phyloP scores from a whole-genome alignment of 2,329 filamentous ascomycete species.

The Scleromitrula shiraiana region DNA sequence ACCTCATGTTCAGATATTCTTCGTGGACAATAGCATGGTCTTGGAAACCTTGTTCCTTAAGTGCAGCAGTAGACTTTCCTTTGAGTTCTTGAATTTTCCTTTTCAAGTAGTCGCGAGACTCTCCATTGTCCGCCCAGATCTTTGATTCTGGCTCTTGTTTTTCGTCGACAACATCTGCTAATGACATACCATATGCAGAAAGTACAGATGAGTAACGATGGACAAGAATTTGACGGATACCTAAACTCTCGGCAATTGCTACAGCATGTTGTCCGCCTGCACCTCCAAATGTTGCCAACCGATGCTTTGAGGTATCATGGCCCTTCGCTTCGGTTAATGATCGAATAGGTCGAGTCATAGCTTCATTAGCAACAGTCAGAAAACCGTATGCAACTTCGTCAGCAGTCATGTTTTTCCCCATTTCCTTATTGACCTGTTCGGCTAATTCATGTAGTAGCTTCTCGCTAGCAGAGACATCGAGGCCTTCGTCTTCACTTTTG shows the following conservation, averaged over 20 bases:
- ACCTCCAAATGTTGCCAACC: constrained; percentile 87
- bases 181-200: constrained; percentile 85
- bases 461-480: constrained; percentile 70
- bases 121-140: constrained; percentile 51
- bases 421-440: constrained; percentile 69
- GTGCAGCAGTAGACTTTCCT: constrained; percentile 57
- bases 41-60: constrained; percentile 72
- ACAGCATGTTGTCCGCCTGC: constrained; percentile 88
- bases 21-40: constrained; percentile 72
- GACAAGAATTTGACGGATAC: constrained; percentile 76
- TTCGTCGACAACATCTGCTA: constrained; percentile 90
- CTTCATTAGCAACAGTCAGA: constrained; percentile 81
- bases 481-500: constrained; percentile 71
- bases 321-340: constrained; percentile 89
- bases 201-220: constrained; percentile 84
- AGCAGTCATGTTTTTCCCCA: constrained; percentile 60
- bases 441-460: constrained; percentile 69
- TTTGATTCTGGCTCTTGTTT: constrained; percentile 68
- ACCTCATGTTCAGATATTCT: constrained; percentile 90
- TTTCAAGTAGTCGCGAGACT: constrained; percentile 54
- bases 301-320: constrained; percentile 81
- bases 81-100: constrained; percentile 73
- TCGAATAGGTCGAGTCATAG: constrained; percentile 84
- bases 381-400: constrained; percentile 89
- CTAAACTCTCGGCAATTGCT: constrained; percentile 78